phyloP scores from a whole-genome alignment of 495 filamentous ascomycete species.

The Aspergillus bertholletiae region DNA sequence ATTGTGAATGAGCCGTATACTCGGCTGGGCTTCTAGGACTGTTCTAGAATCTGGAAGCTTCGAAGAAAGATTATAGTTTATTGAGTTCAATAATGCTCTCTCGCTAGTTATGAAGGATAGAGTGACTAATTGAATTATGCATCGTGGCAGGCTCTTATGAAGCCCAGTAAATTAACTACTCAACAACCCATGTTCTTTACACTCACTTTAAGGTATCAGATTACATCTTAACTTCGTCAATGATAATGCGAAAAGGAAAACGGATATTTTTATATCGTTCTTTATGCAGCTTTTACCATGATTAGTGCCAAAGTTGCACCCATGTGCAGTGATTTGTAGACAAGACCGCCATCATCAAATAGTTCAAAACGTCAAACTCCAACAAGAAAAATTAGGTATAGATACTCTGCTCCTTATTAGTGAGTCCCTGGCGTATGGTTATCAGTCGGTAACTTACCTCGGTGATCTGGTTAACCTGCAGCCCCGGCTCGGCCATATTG shows the following conservation, averaged over 20 bases:
- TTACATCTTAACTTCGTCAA: too few species aligned
- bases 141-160: too few species aligned
- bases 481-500: conserved; percentile 84
- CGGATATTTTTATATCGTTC: too few species aligned
- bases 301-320: background rate
- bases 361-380: background rate
- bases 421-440: background rate
- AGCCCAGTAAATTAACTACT: too few species aligned
- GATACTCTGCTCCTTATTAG: conserved; percentile 31
- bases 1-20: too few species aligned
- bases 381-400: conserved; percentile 25
- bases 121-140: too few species aligned
- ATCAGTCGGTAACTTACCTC: conserved; percentile 40
- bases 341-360: background rate
- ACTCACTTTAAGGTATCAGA: too few species aligned
- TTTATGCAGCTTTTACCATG: background rate
- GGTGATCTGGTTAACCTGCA: conserved; percentile 69
- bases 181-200: too few species aligned
- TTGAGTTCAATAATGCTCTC: too few species aligned
- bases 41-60: background rate
- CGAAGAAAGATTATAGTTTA: background rate
- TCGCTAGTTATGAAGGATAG: too few species aligned
- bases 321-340: background rate
- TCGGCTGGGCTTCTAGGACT: too few species aligned
- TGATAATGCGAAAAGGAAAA: too few species aligned